Percentiles rank a stretch among this genome's conserved stretches.
Conservation (phyloP, 306 rosid species). For the Vachellia pachyceras region DNA sequence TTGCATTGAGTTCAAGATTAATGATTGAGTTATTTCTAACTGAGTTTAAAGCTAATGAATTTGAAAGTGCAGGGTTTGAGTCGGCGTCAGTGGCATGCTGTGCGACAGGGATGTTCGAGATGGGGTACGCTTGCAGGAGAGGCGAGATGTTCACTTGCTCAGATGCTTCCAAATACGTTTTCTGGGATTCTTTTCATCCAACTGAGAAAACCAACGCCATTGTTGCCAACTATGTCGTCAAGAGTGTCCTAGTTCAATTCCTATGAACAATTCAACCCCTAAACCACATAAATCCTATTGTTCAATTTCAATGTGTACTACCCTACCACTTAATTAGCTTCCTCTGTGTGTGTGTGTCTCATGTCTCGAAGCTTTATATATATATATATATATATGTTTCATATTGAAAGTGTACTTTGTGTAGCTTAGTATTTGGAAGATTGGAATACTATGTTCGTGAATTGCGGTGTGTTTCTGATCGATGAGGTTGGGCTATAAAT, state of each 20-base stretch:
- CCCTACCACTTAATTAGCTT: background rate
- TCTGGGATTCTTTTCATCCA: constrained; percentile 56
- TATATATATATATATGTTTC: background rate
- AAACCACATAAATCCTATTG: background rate
- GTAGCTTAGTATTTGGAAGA: background rate
- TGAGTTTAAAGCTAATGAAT: too few species aligned
- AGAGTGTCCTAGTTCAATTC: constrained; percentile 38
- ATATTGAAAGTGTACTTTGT: background rate
- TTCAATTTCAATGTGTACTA: background rate
- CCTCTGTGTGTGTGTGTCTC: background rate
- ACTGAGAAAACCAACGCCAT: constrained; percentile 54
- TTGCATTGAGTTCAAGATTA: too few species aligned
- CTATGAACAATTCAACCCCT: background rate
- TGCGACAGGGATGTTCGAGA: constrained; percentile 75
- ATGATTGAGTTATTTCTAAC: background rate
- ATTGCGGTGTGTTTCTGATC: background rate
- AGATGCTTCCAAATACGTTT: constrained; percentile 69
- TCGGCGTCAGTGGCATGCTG: constrained; percentile 65
- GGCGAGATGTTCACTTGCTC: constrained; percentile 53
- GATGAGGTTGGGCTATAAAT: background rate
- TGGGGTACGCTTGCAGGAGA: constrained; percentile 78
- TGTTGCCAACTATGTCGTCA: constrained; percentile 42
- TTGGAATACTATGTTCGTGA: background rate
- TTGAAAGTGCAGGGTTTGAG: constrained; percentile 57
- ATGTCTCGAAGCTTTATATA: background rate